Percentiles rank a stretch among this genome's conserved stretches.
Conservation (phyloP, 2,329 filamentous ascomycete species). For the Ceratocystis eucalypticola region DNA sequence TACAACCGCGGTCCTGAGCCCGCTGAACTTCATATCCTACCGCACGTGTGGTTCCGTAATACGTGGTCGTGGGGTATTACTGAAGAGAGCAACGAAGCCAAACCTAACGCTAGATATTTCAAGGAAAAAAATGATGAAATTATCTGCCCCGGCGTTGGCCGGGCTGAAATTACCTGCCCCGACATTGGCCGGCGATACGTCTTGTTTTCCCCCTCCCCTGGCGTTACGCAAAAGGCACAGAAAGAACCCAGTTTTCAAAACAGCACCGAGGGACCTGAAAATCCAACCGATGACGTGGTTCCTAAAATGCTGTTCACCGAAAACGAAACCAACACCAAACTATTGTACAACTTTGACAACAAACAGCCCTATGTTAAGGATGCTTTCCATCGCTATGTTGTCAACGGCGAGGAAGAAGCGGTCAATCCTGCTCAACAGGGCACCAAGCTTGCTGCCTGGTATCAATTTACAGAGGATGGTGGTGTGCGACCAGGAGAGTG, state of each 20-base stretch:
- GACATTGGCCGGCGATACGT: slow-evolving; percentile 73
- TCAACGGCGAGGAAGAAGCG: slow-evolving; percentile 64
- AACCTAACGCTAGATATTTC: slow-evolving; percentile 60
- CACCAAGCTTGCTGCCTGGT: slow-evolving; percentile 88
- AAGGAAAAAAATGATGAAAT: slow-evolving; percentile 27
- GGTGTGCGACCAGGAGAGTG: slow-evolving; percentile 84
- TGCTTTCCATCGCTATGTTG: slow-evolving; percentile 80
- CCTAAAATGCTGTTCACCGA: slow-evolving; percentile 85
- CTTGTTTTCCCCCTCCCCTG: slow-evolving; percentile 78
- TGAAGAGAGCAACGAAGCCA: slow-evolving; percentile 60
- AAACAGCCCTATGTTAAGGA: slow-evolving; percentile 81
- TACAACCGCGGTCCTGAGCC: slow-evolving; percentile 90
- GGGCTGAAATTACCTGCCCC: slow-evolving; percentile 36
- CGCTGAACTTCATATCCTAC: slow-evolving; percentile 82
- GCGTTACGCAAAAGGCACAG: slow-evolving; percentile 36
- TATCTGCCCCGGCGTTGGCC: slow-evolving; percentile 55
- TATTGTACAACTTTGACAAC: slow-evolving; percentile 66
- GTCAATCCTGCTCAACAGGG: slow-evolving; percentile 69
- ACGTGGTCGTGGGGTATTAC: slow-evolving; percentile 93
- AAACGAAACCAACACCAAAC: slow-evolving; percentile 79
- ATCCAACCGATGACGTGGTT: slow-evolving; percentile 54
- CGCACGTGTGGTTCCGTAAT: slow-evolving; percentile 94
- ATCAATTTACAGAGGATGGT: slow-evolving; percentile 75
- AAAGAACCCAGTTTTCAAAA: slow-evolving; percentile 24
- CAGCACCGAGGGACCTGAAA: slow-evolving; percentile 27